A percentile compares a stretch with the other conserved stretches of the same genome.
phyloP scores from a whole-genome alignment of 2,329 filamentous ascomycete genomes.

The Arthrinium puccinioides region DNA sequence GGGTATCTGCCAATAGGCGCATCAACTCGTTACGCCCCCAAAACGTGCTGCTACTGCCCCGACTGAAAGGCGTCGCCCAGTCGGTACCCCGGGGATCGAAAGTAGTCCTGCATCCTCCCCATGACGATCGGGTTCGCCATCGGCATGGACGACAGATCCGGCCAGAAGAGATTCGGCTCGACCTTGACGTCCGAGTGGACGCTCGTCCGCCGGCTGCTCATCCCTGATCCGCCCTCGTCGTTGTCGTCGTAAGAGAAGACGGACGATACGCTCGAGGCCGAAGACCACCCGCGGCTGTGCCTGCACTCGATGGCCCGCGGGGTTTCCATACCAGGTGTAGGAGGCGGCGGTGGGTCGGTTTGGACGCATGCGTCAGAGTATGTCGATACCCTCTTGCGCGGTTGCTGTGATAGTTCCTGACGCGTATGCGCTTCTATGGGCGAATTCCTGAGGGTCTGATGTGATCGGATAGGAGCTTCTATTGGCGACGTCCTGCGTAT shows the following conservation, averaged over 20 bases:
- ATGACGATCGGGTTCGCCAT: constrained; percentile 18
- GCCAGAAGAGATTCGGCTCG: not conserved
- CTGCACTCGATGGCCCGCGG: too few relatives aligned
- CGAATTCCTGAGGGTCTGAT: too few relatives aligned
- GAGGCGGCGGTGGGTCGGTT: too few relatives aligned
- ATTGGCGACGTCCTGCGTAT: too few relatives aligned
- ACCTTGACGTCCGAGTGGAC: constrained; percentile 6
- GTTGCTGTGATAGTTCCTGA: too few relatives aligned
- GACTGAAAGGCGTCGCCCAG: constrained; percentile 17
- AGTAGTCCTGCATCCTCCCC: constrained; percentile 25
- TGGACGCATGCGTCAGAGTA: too few relatives aligned
- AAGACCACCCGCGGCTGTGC: constrained; percentile 11
- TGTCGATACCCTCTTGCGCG: too few relatives aligned
- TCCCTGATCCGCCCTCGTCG: constrained; percentile 2
- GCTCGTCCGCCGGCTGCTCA: constrained; percentile 17
- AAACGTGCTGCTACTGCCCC: not conserved
- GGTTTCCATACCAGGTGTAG: too few relatives aligned
- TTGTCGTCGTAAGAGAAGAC: constrained; percentile 8
- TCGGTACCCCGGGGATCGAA: constrained; percentile 17
- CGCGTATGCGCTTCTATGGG: too few relatives aligned
- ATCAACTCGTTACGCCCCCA: too few relatives aligned
- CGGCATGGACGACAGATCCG: not conserved
- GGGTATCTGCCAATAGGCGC: too few relatives aligned
- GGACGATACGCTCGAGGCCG: constrained; percentile 8
- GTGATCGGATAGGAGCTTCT: too few relatives aligned